Percentiles rank a stretch among this genome's conserved stretches.
phyloP scores from a whole-genome alignment of 176 grass and related monocot species.

The Aechmea fasciata region DNA sequence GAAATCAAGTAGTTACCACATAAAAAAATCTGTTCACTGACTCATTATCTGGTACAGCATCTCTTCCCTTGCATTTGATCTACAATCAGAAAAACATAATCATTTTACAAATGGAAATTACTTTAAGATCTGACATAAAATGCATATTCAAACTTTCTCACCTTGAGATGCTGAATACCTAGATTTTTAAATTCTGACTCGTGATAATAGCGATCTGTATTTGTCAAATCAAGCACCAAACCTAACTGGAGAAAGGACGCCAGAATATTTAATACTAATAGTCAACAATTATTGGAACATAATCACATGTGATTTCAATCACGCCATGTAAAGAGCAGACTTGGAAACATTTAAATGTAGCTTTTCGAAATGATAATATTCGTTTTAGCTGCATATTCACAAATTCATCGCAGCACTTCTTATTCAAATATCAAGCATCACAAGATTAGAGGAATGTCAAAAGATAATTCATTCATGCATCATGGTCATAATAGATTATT shows the following conservation, averaged over 20 bases:
- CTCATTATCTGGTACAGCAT: slow-evolving; percentile 86
- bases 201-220: slow-evolving; percentile 79
- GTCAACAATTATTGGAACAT: background rate
- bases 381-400: too few species aligned
- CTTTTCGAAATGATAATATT: background rate
- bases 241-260: slow-evolving; percentile 58
- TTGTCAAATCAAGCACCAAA: slow-evolving; percentile 97
- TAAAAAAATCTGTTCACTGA: slow-evolving; percentile 79
- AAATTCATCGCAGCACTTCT: too few species aligned
- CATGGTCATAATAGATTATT: too few species aligned
- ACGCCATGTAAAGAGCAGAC: background rate
- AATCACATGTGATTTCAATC: background rate
- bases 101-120: background rate
- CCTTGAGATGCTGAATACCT: slow-evolving; percentile 95
- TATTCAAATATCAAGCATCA: background rate
- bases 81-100: slow-evolving; percentile 20
- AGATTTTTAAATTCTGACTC: slow-evolving; percentile 69
- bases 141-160: slow-evolving; percentile 22
- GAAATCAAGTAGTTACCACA: slow-evolving; percentile 42
- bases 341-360: background rate
- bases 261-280: background rate
- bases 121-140: background rate
- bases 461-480: background rate
- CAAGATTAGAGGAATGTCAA: background rate
- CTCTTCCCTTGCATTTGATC: slow-evolving; percentile 92